phyloP scores from a whole-genome alignment of 495 filamentous ascomycete species.

The Lindgomyces ingoldianus region DNA sequence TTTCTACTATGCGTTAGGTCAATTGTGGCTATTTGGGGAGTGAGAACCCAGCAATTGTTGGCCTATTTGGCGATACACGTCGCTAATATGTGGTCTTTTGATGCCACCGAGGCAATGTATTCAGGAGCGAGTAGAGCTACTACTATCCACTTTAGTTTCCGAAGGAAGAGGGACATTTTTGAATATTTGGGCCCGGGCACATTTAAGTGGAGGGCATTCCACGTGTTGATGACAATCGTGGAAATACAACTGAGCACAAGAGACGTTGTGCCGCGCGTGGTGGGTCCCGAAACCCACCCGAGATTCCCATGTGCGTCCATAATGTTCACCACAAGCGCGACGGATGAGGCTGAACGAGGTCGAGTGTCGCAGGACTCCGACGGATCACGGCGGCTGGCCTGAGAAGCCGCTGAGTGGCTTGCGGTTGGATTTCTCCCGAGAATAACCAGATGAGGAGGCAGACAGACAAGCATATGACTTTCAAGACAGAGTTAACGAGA shows the following conservation, averaged over 20 bases:
- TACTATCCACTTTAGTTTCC: background rate
- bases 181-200: background rate
- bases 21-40: background rate
- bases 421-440: background rate
- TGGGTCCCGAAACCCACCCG: slow-evolving; percentile 11
- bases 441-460: too few relatives aligned
- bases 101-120: background rate
- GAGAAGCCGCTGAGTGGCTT: background rate
- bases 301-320: slow-evolving; percentile 1
- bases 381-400: background rate
- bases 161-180: background rate
- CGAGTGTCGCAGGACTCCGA: background rate
- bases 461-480: background rate
- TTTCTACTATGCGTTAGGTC: background rate
- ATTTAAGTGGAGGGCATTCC: slow-evolving; percentile 17
- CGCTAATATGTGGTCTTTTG: background rate
- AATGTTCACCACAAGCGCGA: background rate
- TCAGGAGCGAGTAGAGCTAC: slow-evolving; percentile 11
- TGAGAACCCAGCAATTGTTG: background rate
- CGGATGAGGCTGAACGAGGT: background rate
- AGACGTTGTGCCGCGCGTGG: slow-evolving; percentile 13
- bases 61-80: background rate
- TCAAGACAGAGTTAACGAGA: background rate
- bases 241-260: slow-evolving; percentile 18
- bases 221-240: slow-evolving; percentile 20